Percentiles rank a stretch among this genome's conserved stretches.
phyloP scores from a whole-genome alignment of 2,329 filamentous ascomycete genomes.

The Fusarium neocosmosporiellum region DNA sequence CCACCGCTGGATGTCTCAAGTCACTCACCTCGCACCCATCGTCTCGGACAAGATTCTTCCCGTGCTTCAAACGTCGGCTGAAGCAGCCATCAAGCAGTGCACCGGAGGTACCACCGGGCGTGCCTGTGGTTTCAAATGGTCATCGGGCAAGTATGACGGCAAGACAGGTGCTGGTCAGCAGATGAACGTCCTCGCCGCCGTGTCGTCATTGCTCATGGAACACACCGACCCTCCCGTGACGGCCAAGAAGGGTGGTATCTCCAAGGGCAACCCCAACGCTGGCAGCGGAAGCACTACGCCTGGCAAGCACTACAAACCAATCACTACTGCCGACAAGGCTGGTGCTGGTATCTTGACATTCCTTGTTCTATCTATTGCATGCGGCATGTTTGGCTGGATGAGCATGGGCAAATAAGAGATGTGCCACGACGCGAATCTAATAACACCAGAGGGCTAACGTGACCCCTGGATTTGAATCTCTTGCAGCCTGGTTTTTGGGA shows the following conservation, averaged over 20 bases:
- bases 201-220: slow-evolving; percentile 63
- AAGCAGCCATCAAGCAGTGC: slow-evolving; percentile 66
- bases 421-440: slow-evolving; percentile 10
- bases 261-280: slow-evolving; percentile 57
- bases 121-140: slow-evolving; percentile 68
- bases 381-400: slow-evolving; percentile 62
- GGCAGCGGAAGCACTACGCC: slow-evolving; percentile 52
- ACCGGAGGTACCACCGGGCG: slow-evolving; percentile 60
- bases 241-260: slow-evolving; percentile 63
- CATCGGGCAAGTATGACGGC: slow-evolving; percentile 61
- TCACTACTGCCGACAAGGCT: slow-evolving; percentile 58
- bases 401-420: slow-evolving; percentile 50
- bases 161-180: slow-evolving; percentile 69
- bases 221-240: slow-evolving; percentile 56
- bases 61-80: slow-evolving; percentile 62
- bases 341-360: slow-evolving; percentile 61
- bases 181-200: slow-evolving; percentile 68
- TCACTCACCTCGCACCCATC: slow-evolving; percentile 65
- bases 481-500: slow-evolving; percentile 25
- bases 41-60: slow-evolving; percentile 62
- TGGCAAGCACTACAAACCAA: slow-evolving; percentile 46
- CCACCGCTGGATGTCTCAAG: slow-evolving; percentile 65
- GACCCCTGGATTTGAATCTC: slow-evolving; percentile 2
- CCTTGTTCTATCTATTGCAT: slow-evolving; percentile 54
- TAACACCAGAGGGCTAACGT: slow-evolving; percentile 9